Base-by-base conservation (phyloP, 108 stramenopile species). In the Stephanodiscus minutulus region DNA sequence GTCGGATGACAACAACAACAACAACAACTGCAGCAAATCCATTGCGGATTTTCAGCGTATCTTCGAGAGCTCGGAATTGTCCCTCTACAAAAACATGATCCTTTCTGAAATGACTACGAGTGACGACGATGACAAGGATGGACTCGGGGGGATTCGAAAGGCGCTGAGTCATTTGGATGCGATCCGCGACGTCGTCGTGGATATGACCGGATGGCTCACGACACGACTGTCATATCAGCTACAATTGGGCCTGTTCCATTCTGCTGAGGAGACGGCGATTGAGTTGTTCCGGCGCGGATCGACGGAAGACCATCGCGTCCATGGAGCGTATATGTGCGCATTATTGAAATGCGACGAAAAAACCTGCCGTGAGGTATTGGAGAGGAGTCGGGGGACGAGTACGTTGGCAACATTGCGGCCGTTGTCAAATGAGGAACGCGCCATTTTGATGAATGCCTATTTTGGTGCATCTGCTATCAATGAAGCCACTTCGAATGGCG, bases 1-100 rank as follows among this genome's bases (percentile, higher is more conserved):
- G 50, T 69, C 70, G 21, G 88, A 90, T 22, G 87, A 83, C 29
- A 79, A 84, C 37, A 35, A 5, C 35, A 35, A 35, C 35, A 5
- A 6, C 35, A 6, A 35, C 6, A 3, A 35, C 35, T 5, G 6
- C 35, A 3, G 3, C 35, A 35, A 35, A 5, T 35, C 35, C 35
- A 35, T 17, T 49, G 76, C 69, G 3, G 91, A 95, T 63, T 70
- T 88, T 39, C 67, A 92, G 39, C 78, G 84, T 46, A 72, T 87
- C 18, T 98, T 91, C 85, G 93, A 97, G 68, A 87, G 94, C 43
- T 88, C 90, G 39, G 98, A 99, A 70, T 84, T 99, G 28, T 87
- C 94, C 0, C 53, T 99, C 72, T 99, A 97, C 85, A 79, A 87
- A 66, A 96, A 96, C 72, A 72, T 68, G 21, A 82, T 97, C 18